A percentile compares a stretch with the other conserved stretches of the same genome.
Conservation (phyloP, 139 green algal species). For the Chlorokybus atmophyticus region DNA sequence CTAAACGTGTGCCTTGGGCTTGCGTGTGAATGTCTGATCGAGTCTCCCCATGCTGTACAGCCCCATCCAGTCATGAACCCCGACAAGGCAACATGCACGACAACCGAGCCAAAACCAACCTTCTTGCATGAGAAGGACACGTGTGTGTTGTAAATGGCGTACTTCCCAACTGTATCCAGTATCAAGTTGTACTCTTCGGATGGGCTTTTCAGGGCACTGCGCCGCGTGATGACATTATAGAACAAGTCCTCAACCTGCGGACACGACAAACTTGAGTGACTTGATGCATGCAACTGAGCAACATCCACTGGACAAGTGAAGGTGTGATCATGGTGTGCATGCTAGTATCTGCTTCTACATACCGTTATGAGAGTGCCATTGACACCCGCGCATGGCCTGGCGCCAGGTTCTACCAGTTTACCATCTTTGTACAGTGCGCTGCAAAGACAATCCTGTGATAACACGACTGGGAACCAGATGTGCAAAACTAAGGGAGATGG, state of each 20-base stretch:
- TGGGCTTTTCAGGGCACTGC: constrained; percentile 45
- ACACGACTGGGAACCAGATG: no score
- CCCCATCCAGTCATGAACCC: background rate
- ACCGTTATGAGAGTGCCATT: constrained; percentile 66
- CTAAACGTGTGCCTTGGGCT: constrained; percentile 23
- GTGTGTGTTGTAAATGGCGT: constrained; percentile 52
- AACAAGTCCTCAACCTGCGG: constrained; percentile 79
- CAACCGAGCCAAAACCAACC: no score
- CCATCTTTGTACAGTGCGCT: constrained; percentile 32
- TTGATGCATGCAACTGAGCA: no score
- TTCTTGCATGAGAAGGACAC: constrained; percentile 50
- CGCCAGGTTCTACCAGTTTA: constrained; percentile 41
- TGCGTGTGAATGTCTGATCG: constrained; percentile 61
- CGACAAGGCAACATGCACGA: no score
- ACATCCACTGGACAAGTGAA: no score
- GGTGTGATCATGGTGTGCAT: no score
- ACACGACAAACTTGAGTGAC: no score
- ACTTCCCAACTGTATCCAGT: constrained; percentile 58
- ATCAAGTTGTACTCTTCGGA: constrained; percentile 74
- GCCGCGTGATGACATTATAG: constrained; percentile 72
- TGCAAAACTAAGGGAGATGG: no score
- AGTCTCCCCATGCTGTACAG: constrained; percentile 44
- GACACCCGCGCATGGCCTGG: constrained; percentile 57
- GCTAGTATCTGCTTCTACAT: no score
- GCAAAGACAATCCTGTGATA: background rate